These are phyloP conservation scores for Aphanoascus verrucosus DNA, from an alignment of 2,329 filamentous ascomycete genomes.

Conservation along the genomic window DNA sequence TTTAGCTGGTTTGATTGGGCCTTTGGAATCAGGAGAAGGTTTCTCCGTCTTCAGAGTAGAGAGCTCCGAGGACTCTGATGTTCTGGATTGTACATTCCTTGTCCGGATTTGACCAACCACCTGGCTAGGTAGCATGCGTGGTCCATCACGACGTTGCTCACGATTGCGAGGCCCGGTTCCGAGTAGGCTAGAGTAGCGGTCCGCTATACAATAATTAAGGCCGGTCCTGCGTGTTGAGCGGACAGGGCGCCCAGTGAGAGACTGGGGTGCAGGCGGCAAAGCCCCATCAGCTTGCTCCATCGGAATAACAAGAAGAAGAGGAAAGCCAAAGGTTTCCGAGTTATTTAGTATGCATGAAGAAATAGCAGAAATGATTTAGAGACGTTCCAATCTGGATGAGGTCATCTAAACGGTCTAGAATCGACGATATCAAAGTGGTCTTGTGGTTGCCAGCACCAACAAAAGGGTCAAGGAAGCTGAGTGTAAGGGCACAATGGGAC, in stretches of 20 bases:
- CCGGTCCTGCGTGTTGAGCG: slow-evolving; percentile 1
- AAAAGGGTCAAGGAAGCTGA: not conserved
- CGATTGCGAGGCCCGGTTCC: too few species aligned
- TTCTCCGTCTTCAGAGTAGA: too few species aligned
- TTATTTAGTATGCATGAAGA: not conserved
- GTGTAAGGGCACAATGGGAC: not conserved
- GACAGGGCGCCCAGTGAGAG: not conserved
- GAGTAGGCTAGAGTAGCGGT: not conserved
- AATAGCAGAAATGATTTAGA: not conserved
- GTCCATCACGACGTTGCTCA: not conserved
- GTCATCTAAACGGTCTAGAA: not conserved
- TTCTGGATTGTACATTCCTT: not conserved
- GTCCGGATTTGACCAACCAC: not conserved
- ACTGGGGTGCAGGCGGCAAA: not conserved
- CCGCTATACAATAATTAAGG: too few species aligned
- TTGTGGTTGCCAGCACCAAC: not conserved
- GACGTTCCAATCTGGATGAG: not conserved
- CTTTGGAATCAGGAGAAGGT: not conserved
- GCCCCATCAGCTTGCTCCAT: not conserved
- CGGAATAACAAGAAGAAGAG: not conserved
- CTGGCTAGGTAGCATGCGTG: not conserved
- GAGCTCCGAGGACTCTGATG: not conserved
- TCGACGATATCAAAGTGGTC: not conserved
- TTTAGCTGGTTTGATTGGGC: not conserved
- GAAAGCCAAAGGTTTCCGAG: not conserved